Conservation (phyloP, 257 asterid genomes). For the Primulina eburnea region DNA sequence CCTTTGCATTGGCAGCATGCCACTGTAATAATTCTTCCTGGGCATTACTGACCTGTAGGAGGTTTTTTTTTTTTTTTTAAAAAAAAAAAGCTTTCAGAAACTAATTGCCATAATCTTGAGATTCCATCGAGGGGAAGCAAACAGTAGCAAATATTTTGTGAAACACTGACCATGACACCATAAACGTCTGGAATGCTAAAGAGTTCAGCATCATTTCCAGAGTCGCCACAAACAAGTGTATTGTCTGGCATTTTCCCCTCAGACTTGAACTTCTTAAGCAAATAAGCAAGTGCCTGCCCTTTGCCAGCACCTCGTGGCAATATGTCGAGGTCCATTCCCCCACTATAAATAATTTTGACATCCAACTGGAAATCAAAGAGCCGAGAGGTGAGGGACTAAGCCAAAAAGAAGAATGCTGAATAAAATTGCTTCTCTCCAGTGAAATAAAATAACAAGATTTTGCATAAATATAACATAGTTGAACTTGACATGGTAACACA, state of each 20-base stretch:
- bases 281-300: constrained; percentile 98
- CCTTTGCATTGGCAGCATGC: constrained; percentile 84
- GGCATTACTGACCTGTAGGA: constrained; percentile 83
- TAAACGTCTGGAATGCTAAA: constrained; percentile 73
- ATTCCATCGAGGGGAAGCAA: constrained; percentile 17
- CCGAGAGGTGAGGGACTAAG: constrained; percentile 13
- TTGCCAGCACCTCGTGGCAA: constrained; percentile 98
- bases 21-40: constrained; percentile 96
- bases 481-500: constrained; percentile 14
- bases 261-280: constrained; percentile 66
- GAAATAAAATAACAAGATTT: constrained; percentile 17
- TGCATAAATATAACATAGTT: constrained; percentile 7
- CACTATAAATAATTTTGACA: constrained; percentile 92
- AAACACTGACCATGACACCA: constrained; percentile 88
- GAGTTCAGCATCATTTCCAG: constrained; percentile 96
- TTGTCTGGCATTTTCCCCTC: constrained; percentile 68
- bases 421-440: background rate
- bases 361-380: constrained; percentile 66
- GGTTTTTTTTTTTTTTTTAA: background rate
- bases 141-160: constrained; percentile 19
- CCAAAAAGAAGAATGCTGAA: constrained; percentile 14
- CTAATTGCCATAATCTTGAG: constrained; percentile 15
- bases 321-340: constrained; percentile 95
- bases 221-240: constrained; percentile 96
- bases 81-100: constrained; percentile 4